Evolutionary conservation across 2,329 filamentous ascomycete genomes (phyloP), one percentile per base, ranked within the genome.

Genomic region (Penicillium brasilianum): DNA sequence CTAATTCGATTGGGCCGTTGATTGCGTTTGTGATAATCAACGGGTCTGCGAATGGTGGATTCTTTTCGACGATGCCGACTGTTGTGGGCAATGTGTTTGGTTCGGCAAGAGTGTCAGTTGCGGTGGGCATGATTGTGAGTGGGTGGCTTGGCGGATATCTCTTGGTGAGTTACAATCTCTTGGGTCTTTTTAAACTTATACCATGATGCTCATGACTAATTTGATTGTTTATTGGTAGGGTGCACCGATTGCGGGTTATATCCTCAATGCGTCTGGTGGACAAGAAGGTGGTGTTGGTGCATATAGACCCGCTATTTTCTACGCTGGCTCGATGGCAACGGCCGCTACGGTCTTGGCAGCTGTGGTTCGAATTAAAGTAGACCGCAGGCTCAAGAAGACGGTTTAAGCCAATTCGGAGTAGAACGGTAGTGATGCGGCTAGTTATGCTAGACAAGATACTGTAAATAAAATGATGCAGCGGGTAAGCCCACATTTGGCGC

Each of bases 1-100:
- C 84, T 1, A 83, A 77, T 9, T 82, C 82, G 0, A 71, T 89
- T 1, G 84, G 76, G 0, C 85, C 85, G 0, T 69, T 89, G 30
- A 74, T 84, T 16, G 72, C 82, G 0, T 89, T 89, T 67, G 84
- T 84, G 9, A 76, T 88, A 6, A 74, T 88, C 22, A 89, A 88
- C 63, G 87, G 87, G 0, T 74, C 82, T 39, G 81, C 83, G 5
- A 88, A 88, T 66, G 87, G 87, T 0, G 85, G 83, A 0, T 89
- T 89, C 76, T 89, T 89, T 68, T 82, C 84, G 1, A 84, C 84
- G 0, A 87, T 88, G 79, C 87, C 87, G 0, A 88, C 87, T 0
- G 86, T 86, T 2, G 83, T 88, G 0, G 82, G 84, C 0, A 86
- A 82, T 64, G 81, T 86, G 0, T 88, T 87, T 74, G 86, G 85